Percentiles rank a stretch among this genome's conserved stretches.
Evolutionary conservation across 352 stramenopile species (phyloP).

Genomic region (Peronosclerospora sorghi): DNA sequence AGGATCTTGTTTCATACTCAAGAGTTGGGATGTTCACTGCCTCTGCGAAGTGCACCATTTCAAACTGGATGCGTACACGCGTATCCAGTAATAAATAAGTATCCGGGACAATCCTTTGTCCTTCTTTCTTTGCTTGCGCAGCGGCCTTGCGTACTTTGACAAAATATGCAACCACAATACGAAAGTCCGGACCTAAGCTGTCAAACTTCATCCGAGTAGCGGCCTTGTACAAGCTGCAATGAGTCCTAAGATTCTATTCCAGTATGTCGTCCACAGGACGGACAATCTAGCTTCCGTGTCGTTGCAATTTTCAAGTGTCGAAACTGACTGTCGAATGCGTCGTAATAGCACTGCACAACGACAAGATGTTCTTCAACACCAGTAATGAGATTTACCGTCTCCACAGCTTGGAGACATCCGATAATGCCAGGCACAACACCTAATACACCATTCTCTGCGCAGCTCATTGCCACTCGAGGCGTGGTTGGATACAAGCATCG

Average conservation of each 20-base stretch:
- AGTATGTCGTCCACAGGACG: slow-evolving; percentile 15
- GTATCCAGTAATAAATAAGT: slow-evolving; percentile 56
- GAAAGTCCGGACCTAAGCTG: slow-evolving; percentile 18
- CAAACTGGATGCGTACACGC: slow-evolving; percentile 41
- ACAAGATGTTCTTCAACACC: slow-evolving; percentile 42
- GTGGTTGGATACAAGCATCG: slow-evolving; percentile 92
- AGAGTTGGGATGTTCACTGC: slow-evolving; percentile 54
- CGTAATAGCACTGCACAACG: slow-evolving; percentile 63
- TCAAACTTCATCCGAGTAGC: slow-evolving; percentile 3
- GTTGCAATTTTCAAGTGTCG: slow-evolving; percentile 46
- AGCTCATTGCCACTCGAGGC: slow-evolving; percentile 64
- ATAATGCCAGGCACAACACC: slow-evolving; percentile 92
- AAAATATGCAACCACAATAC: slow-evolving; percentile 31
- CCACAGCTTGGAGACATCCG: slow-evolving; percentile 89
- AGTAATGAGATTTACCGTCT: slow-evolving; percentile 88
- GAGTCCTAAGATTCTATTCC: neutral
- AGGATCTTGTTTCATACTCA: slow-evolving; percentile 19
- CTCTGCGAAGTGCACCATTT: slow-evolving; percentile 67
- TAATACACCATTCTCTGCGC: slow-evolving; percentile 93
- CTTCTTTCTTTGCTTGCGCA: neutral
- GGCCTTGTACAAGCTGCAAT: slow-evolving; percentile 11
- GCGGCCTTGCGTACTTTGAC: slow-evolving; percentile 23
- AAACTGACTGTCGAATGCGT: slow-evolving; percentile 67
- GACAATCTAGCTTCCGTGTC: slow-evolving; percentile 29
- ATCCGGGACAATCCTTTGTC: neutral